These are phyloP conservation scores for Pseudocercospora pini-densiflorae DNA, from an alignment of 2,329 filamentous ascomycete species.

Conservation along the genomic window DNA sequence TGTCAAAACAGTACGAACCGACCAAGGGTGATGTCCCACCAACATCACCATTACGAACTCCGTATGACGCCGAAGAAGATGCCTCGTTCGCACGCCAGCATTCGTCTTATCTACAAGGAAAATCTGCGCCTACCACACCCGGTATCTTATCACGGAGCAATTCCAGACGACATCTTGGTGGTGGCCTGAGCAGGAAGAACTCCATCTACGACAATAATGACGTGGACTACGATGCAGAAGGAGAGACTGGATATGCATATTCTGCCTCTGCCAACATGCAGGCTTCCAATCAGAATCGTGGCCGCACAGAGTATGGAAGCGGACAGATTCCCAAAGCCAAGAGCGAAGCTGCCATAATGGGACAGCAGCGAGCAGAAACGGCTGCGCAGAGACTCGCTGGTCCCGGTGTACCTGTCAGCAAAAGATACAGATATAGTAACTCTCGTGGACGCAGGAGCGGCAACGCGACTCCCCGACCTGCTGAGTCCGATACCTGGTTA, in stretches of 20 bases:
- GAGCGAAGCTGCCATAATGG: slow-evolving; percentile 48
- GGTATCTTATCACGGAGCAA: slow-evolving; percentile 52
- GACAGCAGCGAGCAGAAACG: slow-evolving; percentile 30
- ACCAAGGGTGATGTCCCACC: slow-evolving; percentile 38
- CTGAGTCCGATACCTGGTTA: slow-evolving; percentile 58
- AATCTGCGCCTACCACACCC: slow-evolving; percentile 54
- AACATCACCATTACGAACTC: slow-evolving; percentile 28
- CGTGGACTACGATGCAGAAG: slow-evolving; percentile 18
- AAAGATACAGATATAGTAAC: slow-evolving; percentile 18
- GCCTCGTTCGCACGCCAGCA: slow-evolving; percentile 37
- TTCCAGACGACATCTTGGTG: slow-evolving; percentile 41
- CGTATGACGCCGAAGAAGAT: slow-evolving; percentile 32
- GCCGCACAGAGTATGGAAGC: slow-evolving; percentile 28
- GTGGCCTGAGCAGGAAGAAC: slow-evolving; percentile 38
- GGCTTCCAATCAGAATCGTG: slow-evolving; percentile 5
- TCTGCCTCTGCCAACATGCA: slow-evolving; percentile 5
- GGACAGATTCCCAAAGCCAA: slow-evolving; percentile 50
- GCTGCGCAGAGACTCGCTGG: slow-evolving; percentile 22
- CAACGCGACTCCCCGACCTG: slow-evolving; percentile 21
- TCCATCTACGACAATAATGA: slow-evolving; percentile 36
- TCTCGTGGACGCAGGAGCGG: slow-evolving; percentile 20
- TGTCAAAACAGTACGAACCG: slow-evolving; percentile 51
- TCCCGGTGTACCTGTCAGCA: slow-evolving; percentile 26
- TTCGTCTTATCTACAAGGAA: slow-evolving; percentile 53
- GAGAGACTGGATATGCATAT: slow-evolving; percentile 25